Conservation (phyloP, 495 filamentous ascomycete genomes). For the Penicillium simplicissimum region DNA sequence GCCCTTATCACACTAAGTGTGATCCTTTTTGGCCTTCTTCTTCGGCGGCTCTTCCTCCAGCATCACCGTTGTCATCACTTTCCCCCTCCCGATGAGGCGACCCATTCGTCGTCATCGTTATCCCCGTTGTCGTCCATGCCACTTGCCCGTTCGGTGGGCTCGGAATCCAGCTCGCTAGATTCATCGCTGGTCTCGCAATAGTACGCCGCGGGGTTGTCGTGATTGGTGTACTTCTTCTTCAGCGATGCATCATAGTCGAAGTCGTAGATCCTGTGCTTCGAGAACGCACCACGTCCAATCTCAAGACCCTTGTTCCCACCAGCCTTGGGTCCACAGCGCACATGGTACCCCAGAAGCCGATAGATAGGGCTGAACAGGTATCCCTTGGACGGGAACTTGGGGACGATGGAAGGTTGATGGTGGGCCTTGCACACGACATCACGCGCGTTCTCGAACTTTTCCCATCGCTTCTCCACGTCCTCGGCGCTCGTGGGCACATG, state of each 20-base stretch:
- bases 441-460: neutral
- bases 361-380: slow-evolving; percentile 10
- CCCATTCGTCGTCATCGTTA: neutral
- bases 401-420: slow-evolving; percentile 6
- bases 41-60: neutral
- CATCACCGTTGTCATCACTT: neutral
- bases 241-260: slow-evolving; percentile 4
- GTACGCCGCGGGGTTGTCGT: neutral
- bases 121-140: neutral
- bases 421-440: slow-evolving; percentile 19
- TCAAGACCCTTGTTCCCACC: neutral
- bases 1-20: neutral
- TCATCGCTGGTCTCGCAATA: neutral
- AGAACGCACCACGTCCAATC: neutral
- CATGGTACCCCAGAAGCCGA: slow-evolving; percentile 14
- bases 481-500: slow-evolving; percentile 1
- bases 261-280: neutral
- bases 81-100: neutral
- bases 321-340: slow-evolving; percentile 14
- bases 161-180: neutral
- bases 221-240: slow-evolving; percentile 1
- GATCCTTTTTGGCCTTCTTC: neutral
- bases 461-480: slow-evolving; percentile 1
- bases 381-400: neutral
- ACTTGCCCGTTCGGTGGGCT: neutral